Base-by-base conservation (phyloP, 2,329 filamentous ascomycete genomes). In the Penicillium paneum region DNA sequence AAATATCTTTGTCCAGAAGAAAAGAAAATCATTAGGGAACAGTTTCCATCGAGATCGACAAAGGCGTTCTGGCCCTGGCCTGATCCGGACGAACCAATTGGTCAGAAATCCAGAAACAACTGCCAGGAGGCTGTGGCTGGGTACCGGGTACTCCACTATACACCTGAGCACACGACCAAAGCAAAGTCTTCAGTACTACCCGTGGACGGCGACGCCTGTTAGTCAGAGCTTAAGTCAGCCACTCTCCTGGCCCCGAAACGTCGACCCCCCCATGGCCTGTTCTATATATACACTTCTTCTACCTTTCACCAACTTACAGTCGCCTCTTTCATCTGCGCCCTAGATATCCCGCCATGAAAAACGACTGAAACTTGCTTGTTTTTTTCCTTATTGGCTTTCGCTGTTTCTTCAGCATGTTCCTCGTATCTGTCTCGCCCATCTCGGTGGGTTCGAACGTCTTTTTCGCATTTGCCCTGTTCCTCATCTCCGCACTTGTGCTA, bases 361-460 rank as follows among this genome's bases (percentile, higher is more conserved):
- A 56, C 56, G 46, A 50, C 36, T 64, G 46, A 63, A 52, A 26
- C 11, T 3, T 24, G n/a, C 10, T 11, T 15, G 13, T 34, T 32
- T 28, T 13, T 31, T 21, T n/a, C 10, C 28, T 41, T 41, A 17
- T 34, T 52, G 36, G 26, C 28, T 57, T 42, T 12, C 44, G 36
- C 34, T 51, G 45, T 36, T 40, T 38, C 43, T 52, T 53, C 58
- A 59, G 44, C 57, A 71, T 71, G 69, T 62, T 71, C 52, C 55
- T 65, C 36, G 45, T 65, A 54, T 66, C 65, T 39, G 54, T 70
- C 40, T 66, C 73, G 58, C 62, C 73, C 49, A 67, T 75, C 41
- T 85, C 90, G 32, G 82, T 91, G 49, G 87, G 87, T 73, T 96
- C 92, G 50, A 84, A 86, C 68, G 79, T 93, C 68, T 95, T 97